phyloP scores from a whole-genome alignment of 139 green algal species.

The Chlamydomonas asymmetrica region DNA sequence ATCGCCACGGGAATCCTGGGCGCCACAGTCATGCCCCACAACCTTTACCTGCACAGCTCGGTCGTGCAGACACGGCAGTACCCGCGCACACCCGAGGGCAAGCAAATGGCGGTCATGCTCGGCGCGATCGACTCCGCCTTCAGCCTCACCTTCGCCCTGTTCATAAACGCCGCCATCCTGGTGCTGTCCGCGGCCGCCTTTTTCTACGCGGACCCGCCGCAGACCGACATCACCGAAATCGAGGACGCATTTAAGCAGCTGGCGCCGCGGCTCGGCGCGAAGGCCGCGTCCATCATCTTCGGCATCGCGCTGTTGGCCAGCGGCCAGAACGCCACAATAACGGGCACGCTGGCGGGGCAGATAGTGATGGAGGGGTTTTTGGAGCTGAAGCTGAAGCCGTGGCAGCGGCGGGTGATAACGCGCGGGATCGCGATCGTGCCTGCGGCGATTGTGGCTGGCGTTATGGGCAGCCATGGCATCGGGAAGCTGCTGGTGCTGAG shows the following conservation, averaged over 20 bases:
- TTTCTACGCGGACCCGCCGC: slow-evolving; percentile 30
- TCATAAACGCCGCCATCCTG: slow-evolving; percentile 71
- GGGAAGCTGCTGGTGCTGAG: slow-evolving; percentile 55
- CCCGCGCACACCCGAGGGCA: slow-evolving; percentile 41
- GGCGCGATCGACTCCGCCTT: slow-evolving; percentile 57
- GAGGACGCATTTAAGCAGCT: slow-evolving; percentile 57
- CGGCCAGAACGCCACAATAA: slow-evolving; percentile 63
- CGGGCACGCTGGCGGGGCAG: slow-evolving; percentile 49
- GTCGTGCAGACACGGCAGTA: slow-evolving; percentile 65
- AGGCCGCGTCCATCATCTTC: slow-evolving; percentile 55
- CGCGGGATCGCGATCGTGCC: slow-evolving; percentile 53
- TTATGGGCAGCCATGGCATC: slow-evolving; percentile 51
- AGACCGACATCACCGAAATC: slow-evolving; percentile 38
- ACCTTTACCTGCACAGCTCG: slow-evolving; percentile 64
- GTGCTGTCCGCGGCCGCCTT: slow-evolving; percentile 64
- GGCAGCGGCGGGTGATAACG: slow-evolving; percentile 51
- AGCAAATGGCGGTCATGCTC: slow-evolving; percentile 48
- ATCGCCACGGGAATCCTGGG: slow-evolving; percentile 57
- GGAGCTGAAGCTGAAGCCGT: slow-evolving; percentile 45
- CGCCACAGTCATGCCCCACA: slow-evolving; percentile 70
- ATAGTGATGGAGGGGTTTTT: slow-evolving; percentile 72
- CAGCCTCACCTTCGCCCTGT: slow-evolving; percentile 59
- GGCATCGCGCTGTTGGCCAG: slow-evolving; percentile 46
- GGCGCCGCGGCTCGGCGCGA: slow-evolving; percentile 42
- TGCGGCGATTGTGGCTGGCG: slow-evolving; percentile 56